Evolutionary conservation across 805 yeast species (phyloP).

Genomic region (Saccharomycopsis fibuligera): DNA sequence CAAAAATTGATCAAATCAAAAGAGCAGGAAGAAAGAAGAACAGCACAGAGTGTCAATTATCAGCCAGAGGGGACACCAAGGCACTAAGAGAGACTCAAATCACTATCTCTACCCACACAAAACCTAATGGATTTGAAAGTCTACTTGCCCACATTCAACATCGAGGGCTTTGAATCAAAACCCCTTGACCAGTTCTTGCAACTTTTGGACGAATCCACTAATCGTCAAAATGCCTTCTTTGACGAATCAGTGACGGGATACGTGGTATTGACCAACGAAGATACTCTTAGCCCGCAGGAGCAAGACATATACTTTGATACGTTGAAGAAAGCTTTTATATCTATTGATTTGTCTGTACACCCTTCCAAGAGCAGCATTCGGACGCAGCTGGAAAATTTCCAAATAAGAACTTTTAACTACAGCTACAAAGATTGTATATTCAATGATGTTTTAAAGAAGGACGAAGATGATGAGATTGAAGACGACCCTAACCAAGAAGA

Average conservation of each 20-base stretch:
- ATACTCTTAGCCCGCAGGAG: constrained; percentile 5
- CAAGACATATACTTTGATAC: constrained; percentile 13
- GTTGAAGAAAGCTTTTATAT: constrained; percentile 13
- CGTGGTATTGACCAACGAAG: constrained; percentile 16
- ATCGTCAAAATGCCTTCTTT: constrained; percentile 21
- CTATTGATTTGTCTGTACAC: constrained; percentile 21
- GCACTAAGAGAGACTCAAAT: no score
- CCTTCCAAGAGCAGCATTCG: constrained; percentile 13
- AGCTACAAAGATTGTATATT: constrained; percentile 15
- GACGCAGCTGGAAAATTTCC: not conserved
- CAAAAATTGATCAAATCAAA: no score
- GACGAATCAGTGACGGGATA: constrained; percentile 21
- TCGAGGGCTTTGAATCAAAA: constrained; percentile 15
- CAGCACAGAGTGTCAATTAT: no score
- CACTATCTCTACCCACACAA: no score
- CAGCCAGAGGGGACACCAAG: no score
- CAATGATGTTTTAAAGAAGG: constrained; percentile 6
- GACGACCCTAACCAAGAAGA: no score
- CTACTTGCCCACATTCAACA: constrained; percentile 19
- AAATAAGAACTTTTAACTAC: constrained; percentile 11
- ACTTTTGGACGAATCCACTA: constrained; percentile 14
- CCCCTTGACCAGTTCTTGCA: constrained; percentile 13
- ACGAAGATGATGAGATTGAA: constrained; percentile 10
- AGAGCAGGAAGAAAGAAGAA: no score
- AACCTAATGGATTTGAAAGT: constrained; percentile 21